Percentiles rank a stretch among this genome's conserved stretches.
These are phyloP conservation scores for Psophocarpus tetragonolobus DNA, from an alignment of 306 rosid genomes.

Conservation along the genomic window DNA sequence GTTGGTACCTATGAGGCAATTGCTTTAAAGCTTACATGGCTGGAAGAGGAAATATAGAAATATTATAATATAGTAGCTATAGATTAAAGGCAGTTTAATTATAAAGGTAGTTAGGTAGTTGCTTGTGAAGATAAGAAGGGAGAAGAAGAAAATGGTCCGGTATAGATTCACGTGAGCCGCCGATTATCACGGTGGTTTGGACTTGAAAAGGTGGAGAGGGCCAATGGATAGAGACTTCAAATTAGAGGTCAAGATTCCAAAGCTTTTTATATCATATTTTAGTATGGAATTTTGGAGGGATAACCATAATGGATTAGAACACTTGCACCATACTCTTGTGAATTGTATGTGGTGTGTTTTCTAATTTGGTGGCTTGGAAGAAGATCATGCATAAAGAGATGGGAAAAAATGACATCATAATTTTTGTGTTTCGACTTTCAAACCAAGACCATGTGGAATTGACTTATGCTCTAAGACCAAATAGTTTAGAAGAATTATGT, in stretches of 20 bases:
- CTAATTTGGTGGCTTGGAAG: not conserved
- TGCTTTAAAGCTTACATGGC: slow-evolving; percentile 34
- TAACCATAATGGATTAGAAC: not conserved
- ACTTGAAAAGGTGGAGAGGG: slow-evolving; percentile 32
- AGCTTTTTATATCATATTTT: not conserved
- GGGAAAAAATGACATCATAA: not conserved
- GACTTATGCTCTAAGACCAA: not conserved
- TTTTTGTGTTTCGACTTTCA: not conserved
- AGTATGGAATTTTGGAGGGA: not conserved
- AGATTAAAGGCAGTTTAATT: not conserved
- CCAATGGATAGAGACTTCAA: not conserved
- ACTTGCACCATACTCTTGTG: not conserved
- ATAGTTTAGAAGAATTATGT: not conserved
- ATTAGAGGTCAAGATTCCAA: slow-evolving; percentile 39
- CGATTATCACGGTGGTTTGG: slow-evolving; percentile 62
- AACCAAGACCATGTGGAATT: not conserved
- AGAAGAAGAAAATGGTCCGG: slow-evolving; percentile 16
- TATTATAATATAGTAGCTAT: not conserved
- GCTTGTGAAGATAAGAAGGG: slow-evolving; percentile 27
- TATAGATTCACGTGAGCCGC: slow-evolving; percentile 52
- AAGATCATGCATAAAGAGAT: not conserved
- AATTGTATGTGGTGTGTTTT: not conserved
- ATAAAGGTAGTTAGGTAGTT: slow-evolving; percentile 44
- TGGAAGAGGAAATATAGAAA: slow-evolving; percentile 18
- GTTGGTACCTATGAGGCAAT: not conserved